These are phyloP conservation scores for Vigna reflexopilosa DNA, from an alignment of 306 rosid genomes.

Conservation along the genomic window DNA sequence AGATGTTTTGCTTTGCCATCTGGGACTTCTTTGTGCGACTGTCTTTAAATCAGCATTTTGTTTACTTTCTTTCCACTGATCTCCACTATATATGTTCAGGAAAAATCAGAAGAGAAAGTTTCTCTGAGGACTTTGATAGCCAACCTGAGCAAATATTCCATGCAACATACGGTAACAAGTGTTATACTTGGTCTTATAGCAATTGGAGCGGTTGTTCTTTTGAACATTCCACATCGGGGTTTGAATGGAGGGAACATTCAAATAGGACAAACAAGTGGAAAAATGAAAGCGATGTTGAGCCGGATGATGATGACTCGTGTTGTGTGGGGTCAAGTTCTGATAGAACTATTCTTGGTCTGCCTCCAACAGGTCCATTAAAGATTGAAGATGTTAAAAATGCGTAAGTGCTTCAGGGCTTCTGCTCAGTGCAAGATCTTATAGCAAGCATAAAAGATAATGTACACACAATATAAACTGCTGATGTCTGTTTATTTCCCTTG, in stretches of 20 bases:
- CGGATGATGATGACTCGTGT: constrained; percentile 52
- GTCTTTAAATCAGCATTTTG: neutral
- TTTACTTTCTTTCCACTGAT: constrained; percentile 35
- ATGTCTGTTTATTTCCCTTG: constrained; percentile 24
- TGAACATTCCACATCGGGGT: constrained; percentile 56
- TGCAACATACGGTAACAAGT: constrained; percentile 64
- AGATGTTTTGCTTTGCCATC: constrained; percentile 11
- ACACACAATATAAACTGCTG: constrained; percentile 14
- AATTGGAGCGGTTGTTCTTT: constrained; percentile 48
- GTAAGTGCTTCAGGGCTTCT: constrained; percentile 56
- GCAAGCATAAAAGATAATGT: neutral
- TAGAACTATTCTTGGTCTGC: constrained; percentile 80
- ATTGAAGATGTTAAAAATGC: constrained; percentile 89
- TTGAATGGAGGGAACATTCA: constrained; percentile 70
- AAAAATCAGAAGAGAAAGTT: constrained; percentile 54
- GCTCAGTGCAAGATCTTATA: neutral
- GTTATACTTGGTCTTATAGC: constrained; percentile 68
- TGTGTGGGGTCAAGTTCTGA: constrained; percentile 63
- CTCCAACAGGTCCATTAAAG: constrained; percentile 79
- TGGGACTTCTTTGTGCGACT: constrained; percentile 4
- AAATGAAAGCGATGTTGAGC: constrained; percentile 62
- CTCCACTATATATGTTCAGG: constrained; percentile 39
- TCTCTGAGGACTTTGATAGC: constrained; percentile 54
- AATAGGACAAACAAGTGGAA: constrained; percentile 62
- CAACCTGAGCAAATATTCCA: constrained; percentile 63